phyloP scores from a whole-genome alignment of 257 asterid genomes.

The Cinchona pubescens region DNA sequence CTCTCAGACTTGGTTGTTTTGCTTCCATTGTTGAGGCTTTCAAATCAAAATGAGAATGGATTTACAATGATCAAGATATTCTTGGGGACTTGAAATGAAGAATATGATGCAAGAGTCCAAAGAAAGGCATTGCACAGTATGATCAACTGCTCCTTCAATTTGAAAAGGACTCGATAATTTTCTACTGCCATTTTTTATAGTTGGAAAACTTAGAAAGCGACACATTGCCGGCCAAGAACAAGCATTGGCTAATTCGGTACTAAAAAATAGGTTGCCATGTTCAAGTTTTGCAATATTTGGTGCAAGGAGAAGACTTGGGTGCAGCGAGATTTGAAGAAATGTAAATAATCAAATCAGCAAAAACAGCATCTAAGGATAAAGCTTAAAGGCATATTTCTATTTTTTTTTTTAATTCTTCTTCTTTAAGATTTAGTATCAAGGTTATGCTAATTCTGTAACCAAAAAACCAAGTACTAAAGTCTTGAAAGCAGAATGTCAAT shows the following conservation, averaged over 20 bases:
- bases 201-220: background rate
- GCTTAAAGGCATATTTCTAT: background rate
- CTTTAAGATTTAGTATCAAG: too few species aligned
- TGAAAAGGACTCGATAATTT: background rate
- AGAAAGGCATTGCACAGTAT: background rate
- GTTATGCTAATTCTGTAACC: too few species aligned
- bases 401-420: background rate
- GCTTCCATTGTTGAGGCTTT: conserved; percentile 12
- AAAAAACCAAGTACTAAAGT: too few species aligned
- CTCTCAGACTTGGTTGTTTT: conserved; percentile 16
- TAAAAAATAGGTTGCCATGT: too few species aligned
- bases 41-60: background rate
- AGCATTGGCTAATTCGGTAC: background rate
- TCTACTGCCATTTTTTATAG: background rate
- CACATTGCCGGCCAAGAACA: background rate
- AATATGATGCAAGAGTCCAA: background rate
- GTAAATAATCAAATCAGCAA: background rate
- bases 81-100: background rate
- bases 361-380: too few species aligned
- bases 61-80: background rate
- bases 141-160: too few species aligned
- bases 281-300: too few species aligned
- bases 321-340: background rate
- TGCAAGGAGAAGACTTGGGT: too few species aligned
- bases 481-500: too few species aligned